Evolutionary conservation across 2,329 filamentous ascomycete species (phyloP), one percentile per base, ranked within the genome.

Genomic region (Fusarium sp.): DNA sequence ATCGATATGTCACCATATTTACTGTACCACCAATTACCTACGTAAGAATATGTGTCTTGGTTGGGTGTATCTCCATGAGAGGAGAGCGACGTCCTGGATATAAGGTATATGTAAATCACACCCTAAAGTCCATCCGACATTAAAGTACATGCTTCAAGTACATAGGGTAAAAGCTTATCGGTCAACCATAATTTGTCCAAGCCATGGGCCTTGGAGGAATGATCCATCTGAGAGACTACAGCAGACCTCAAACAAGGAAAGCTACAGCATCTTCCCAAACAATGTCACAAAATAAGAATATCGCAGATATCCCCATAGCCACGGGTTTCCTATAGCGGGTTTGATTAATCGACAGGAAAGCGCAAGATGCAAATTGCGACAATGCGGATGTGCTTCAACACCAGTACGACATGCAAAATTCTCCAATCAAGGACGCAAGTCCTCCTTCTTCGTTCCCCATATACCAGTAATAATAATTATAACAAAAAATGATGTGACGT

Each of bases 311-410:
- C 60, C 45, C 54, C 54, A 56, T 71, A 43, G 64, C 52, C 60
- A 65, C 59, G 41, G 31, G 45, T 63, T 70, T 63, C 59, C 55
- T 64, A 55, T 53, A 50, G 43, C 30, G 48, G 25, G 31, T 46
- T 62, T 48, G 55, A 62, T 53, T 70, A 65, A 67, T 70, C 42
- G 65, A 69, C 67, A 55, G 46, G 59, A 60, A 65, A 65, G 45
- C 42, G 59, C 59, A 71, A 56, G 25, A 60, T 65, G 68, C 54
- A 69, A 53, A 65, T 56, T 57, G 62, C 30, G 52, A 59, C 68
- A 66, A 71, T 69, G 68, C 60, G 56, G 49, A 66, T 62, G 65
- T 69, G 44, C 60, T 65, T 69, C 50, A 71, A 71, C 68, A 66
- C 60, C 60, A 59, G 65, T 66, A 52, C 65, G 55, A 66, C 68